phyloP scores from a whole-genome alignment of 139 green algal species.

The Trebouxia sp. region DNA sequence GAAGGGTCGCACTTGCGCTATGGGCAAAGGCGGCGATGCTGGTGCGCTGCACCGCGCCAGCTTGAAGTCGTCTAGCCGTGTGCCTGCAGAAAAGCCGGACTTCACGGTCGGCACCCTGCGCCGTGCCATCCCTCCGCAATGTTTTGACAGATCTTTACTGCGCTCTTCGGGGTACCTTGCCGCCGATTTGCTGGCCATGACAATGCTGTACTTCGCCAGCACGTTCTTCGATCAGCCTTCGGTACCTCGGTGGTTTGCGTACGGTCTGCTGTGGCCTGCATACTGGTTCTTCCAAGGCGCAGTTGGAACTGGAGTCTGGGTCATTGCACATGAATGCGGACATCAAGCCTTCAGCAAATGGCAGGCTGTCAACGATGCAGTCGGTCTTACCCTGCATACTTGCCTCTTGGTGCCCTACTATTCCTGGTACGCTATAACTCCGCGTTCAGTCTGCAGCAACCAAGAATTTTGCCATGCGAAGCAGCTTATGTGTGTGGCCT shows the following conservation, averaged over 20 bases:
- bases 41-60: neutral
- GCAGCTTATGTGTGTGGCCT: neutral
- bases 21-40: slow-evolving; percentile 15
- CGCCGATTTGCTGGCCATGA: slow-evolving; percentile 58
- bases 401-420: slow-evolving; percentile 88
- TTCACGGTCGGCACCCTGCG: slow-evolving; percentile 77
- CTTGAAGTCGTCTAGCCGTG: neutral
- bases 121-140: slow-evolving; percentile 81
- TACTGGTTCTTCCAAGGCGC: slow-evolving; percentile 82
- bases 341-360: slow-evolving; percentile 56
- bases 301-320: slow-evolving; percentile 76
- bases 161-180: slow-evolving; percentile 65
- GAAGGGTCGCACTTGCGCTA: too few species aligned
- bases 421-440: slow-evolving; percentile 77
- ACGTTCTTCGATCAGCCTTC: slow-evolving; percentile 54
- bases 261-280: slow-evolving; percentile 59
- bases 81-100: slow-evolving; percentile 36
- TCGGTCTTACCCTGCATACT: slow-evolving; percentile 82
- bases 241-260: slow-evolving; percentile 44
- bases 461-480: neutral
- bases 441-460: too few species aligned
- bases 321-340: slow-evolving; percentile 87
- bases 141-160: slow-evolving; percentile 70
- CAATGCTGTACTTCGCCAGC: slow-evolving; percentile 46
- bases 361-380: slow-evolving; percentile 71